Evolutionary conservation across 768 basidiomycete genomes (phyloP).

Genomic region (Leccinum barrowsii): DNA sequence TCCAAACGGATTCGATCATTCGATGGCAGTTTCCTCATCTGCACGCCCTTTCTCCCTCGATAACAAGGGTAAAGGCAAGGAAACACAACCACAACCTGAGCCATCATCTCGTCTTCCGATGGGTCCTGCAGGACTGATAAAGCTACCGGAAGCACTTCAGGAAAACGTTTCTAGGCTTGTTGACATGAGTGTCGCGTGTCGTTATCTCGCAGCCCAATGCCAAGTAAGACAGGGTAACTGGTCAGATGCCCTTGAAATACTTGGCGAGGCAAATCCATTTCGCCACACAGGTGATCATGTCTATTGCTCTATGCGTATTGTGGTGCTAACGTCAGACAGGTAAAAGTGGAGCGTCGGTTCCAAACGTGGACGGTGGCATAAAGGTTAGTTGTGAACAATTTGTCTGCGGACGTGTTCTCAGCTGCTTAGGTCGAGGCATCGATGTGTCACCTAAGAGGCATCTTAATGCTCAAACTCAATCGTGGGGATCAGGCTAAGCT

Average conservation of each 20-base stretch:
- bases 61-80: slow-evolving; percentile 63
- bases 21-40: slow-evolving; percentile 23
- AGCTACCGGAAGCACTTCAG: slow-evolving; percentile 61
- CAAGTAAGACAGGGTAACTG: slow-evolving; percentile 90
- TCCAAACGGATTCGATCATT: slow-evolving; percentile 22
- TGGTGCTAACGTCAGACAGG: slow-evolving; percentile 34
- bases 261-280: slow-evolving; percentile 92
- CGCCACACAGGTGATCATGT: slow-evolving; percentile 53
- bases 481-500: slow-evolving; percentile 88
- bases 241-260: slow-evolving; percentile 86
- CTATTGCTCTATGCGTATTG: neutral
- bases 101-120: slow-evolving; percentile 59
- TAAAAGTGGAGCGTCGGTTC: slow-evolving; percentile 64
- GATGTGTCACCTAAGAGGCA: slow-evolving; percentile 91
- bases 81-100: slow-evolving; percentile 38
- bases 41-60: slow-evolving; percentile 41
- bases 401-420: slow-evolving; percentile 1
- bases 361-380: slow-evolving; percentile 88
- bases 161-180: slow-evolving; percentile 74
- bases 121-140: slow-evolving; percentile 68
- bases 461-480: slow-evolving; percentile 92
- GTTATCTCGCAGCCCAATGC: slow-evolving; percentile 96
- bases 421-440: slow-evolving; percentile 86
- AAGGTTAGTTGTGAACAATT: slow-evolving; percentile 53
- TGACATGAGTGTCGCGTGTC: slow-evolving; percentile 92